These are phyloP conservation scores for Micractinium conductrix DNA, from an alignment of 139 green algal species.

Conservation along the genomic window DNA sequence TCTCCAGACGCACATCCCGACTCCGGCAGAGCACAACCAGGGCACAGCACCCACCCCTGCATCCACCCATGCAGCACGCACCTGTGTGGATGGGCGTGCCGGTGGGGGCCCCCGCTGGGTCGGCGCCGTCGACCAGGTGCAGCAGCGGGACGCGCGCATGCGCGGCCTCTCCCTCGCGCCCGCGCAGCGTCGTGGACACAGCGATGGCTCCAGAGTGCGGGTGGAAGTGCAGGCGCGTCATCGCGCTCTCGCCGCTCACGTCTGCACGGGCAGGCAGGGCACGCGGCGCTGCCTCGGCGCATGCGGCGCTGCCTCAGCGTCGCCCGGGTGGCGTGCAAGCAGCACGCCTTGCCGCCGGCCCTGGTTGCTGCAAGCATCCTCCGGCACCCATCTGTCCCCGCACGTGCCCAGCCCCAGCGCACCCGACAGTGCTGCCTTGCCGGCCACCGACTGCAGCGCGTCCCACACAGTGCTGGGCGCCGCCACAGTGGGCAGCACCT, in stretches of 20 bases:
- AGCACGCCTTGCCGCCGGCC: background rate
- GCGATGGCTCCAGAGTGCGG: slow-evolving; percentile 11
- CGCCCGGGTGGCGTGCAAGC: background rate
- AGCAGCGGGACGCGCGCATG: slow-evolving; percentile 41
- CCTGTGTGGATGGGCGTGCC: slow-evolving; percentile 26
- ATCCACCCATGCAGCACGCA: background rate
- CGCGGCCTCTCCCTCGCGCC: background rate
- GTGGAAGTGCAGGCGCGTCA: slow-evolving; percentile 28
- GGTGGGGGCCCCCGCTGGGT: background rate
- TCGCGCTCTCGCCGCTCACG: slow-evolving; percentile 33
- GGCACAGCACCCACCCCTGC: background rate
- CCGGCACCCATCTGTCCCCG: background rate
- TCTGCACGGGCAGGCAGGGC: background rate
- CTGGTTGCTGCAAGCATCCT: background rate
- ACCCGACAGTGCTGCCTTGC: slow-evolving; percentile 35
- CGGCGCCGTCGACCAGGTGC: slow-evolving; percentile 22
- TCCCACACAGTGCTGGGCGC: slow-evolving; percentile 37
- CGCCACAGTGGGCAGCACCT: slow-evolving; percentile 9
- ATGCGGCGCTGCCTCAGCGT: background rate
- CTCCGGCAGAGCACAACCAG: background rate
- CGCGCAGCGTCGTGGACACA: slow-evolving; percentile 1
- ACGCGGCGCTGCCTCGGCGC: background rate
- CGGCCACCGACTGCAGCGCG: slow-evolving; percentile 35
- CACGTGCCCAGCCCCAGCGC: background rate
- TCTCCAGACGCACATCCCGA: background rate